Evolutionary conservation across 345 rosid genomes (phyloP).

Genomic region (Rubroshorea leprosula): DNA sequence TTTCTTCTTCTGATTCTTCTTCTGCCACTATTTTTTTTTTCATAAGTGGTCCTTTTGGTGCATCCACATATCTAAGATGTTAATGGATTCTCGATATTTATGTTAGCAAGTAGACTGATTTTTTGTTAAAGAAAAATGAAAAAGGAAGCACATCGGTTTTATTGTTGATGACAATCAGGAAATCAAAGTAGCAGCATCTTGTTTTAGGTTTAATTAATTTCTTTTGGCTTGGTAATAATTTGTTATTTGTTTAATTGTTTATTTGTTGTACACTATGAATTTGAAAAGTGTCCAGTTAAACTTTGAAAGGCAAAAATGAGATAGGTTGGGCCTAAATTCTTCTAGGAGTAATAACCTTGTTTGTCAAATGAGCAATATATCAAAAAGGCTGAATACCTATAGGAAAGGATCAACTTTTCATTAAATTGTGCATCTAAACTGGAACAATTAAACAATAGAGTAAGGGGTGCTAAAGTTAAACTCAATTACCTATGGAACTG

Average conservation of each 20-base stretch:
- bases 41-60: not conserved
- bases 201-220: not conserved
- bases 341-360: not conserved
- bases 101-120: not conserved
- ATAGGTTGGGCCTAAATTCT: not conserved
- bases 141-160: too few relatives aligned
- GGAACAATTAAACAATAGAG: too few relatives aligned
- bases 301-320: too few relatives aligned
- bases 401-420: not conserved
- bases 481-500: too few relatives aligned
- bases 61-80: not conserved
- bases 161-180: too few relatives aligned
- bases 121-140: too few relatives aligned
- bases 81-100: not conserved
- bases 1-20: too few relatives aligned
- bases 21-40: constrained; percentile 18
- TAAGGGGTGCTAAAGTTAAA: too few relatives aligned
- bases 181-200: too few relatives aligned
- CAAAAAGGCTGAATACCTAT: not conserved
- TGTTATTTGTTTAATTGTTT: too few relatives aligned
- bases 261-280: not conserved
- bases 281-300: not conserved
- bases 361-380: not conserved
- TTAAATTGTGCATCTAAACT: too few relatives aligned
- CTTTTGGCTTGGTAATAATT: not conserved